Base-by-base conservation (phyloP, 2,329 filamentous ascomycete genomes). In the Periglandula ipomoeae region DNA sequence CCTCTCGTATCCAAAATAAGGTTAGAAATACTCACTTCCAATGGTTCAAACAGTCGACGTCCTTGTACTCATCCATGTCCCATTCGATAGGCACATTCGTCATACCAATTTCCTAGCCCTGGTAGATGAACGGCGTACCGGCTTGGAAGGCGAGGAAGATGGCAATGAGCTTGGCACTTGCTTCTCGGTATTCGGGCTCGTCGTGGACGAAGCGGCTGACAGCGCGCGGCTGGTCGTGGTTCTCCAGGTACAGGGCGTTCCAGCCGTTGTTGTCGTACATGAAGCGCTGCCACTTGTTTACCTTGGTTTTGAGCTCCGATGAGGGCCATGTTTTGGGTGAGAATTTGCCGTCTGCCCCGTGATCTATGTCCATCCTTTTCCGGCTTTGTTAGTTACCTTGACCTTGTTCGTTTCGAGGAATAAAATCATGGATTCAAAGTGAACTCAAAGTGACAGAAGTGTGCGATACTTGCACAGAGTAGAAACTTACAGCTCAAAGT, bases 31-130 rank as follows among this genome's bases (percentile, higher is more conserved):
- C 61, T n/a, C n/a, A 69, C 64, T 68, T 65, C 72, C 70, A 78
- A 46, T 74, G 69, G 49, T 73, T 76, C n/a, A 76, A 56, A 17
- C 68, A 73, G 51, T 83, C 76, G 35, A 88, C 72, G 53, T 89
- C 85, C 60, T 82, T 79, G 65, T 87, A 89, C 55, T 85, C 78
- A 3, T 78, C 69, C 46, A 85, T 78, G 1, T 66, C 65, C 79
- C 83, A 85, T 4, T 73, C 69, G 9, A 65, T 63, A 2, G 82
- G 81, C 19, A 83, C 71, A 56, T 85, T 85, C 30, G 73, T 69
- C 76, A 84, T 84, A 17, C 80, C 82, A 30, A 85, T 70, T 63
- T 86, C 82, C 59, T 86, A 80, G 11, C 82, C 82, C 60, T 85
- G 82, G 59, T 84, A 85, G n/a, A 85, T 65, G 57, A 82, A 85